Evolutionary conservation across 352 stramenopile species (phyloP), one percentile per base, ranked within the genome.

Genomic region (Blastocystis sp.): DNA sequence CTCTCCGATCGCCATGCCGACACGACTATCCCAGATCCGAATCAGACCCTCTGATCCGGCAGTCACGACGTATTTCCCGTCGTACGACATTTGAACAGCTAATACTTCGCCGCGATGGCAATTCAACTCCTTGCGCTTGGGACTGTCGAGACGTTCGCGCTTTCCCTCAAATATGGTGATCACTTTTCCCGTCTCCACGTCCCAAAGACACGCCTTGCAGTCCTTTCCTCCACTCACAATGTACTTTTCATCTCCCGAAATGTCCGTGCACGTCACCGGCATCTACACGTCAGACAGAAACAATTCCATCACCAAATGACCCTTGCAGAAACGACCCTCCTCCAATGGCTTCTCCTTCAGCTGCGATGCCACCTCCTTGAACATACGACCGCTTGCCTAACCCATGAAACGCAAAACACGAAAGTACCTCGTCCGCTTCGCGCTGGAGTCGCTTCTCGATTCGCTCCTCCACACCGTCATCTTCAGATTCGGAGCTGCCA

Each of bases 151-250:
- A 32, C 72, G 63, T 16, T 87, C 87, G 8, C 76, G 87, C 87
- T 88, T 90, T 36, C 86, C 75, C 14, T 88, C 51, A 32, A 84
- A 90, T 54, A 90, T 63, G 1, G 61, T 86, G 6, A 88, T 56
- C 27, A 86, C 87, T 61, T 89, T 94, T 86, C 89, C 92, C 77
- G 29, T 93, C 89, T 90, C 89, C 42, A 91, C 86, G 72, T 90
- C 90, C 93, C 93, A 97, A 27, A 90, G 90, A 79, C 97, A 73
- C 51, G 97, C 90, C 21, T 91, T 92, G 69, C 95, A 94, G 87
- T 97, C 94, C 88, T 97, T 97, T 44, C 91, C 90, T 7, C 91
- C 91, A 34, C 93, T 96, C 87, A 94, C 97, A 24, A 92, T 92
- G 0, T 90, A 94, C 75, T 91, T 90, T 64, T 95, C 92, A 87